phyloP scores from a whole-genome alignment of 78 protist genomes.

The Planoprotostelium fungivorum region DNA sequence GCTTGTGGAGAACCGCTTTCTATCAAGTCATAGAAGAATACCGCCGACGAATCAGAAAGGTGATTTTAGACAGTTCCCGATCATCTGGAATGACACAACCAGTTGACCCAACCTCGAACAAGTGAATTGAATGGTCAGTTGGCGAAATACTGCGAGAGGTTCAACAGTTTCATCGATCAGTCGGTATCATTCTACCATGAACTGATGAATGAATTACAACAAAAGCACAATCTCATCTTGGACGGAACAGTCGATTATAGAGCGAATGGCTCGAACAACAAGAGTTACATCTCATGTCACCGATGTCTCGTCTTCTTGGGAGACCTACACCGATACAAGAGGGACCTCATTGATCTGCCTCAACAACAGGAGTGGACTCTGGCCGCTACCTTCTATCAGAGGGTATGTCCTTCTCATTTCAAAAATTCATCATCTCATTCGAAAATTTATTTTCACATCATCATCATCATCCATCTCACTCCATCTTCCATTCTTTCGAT shows the following conservation, averaged over 20 bases:
- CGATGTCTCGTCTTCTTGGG: conserved; percentile 4
- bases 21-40: neutral
- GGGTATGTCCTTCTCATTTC: neutral
- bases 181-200: neutral
- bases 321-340: neutral
- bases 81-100: too few relatives aligned
- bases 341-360: neutral
- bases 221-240: neutral
- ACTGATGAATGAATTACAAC: neutral
- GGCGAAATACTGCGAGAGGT: neutral
- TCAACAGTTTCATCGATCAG: neutral
- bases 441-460: too few relatives aligned
- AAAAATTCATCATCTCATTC: neutral
- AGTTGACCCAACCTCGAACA: too few relatives aligned
- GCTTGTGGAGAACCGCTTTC: neutral
- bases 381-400: neutral
- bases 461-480: too few relatives aligned
- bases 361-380: neutral
- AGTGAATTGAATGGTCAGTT: too few relatives aligned
- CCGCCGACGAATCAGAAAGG: neutral
- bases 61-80: too few relatives aligned
- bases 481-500: too few relatives aligned
- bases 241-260: neutral
- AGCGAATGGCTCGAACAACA: neutral
- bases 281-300: neutral